Evolutionary conservation across 192 early-diverging fungal genomes (phyloP), one percentile per base, ranked within the genome.

Genomic region (Pilaira anomala): DNA sequence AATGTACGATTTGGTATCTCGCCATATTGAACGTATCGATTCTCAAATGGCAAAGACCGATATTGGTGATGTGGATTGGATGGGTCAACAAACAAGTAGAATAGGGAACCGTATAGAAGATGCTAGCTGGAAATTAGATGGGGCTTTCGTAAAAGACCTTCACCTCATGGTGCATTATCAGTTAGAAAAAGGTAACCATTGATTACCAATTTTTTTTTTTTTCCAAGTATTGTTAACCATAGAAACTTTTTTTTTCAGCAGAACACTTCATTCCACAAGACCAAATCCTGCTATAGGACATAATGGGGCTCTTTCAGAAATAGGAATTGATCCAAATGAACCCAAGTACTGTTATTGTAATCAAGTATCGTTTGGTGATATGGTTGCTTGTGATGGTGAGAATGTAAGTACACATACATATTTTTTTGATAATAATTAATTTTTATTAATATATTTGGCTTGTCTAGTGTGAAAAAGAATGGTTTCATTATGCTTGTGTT

Each of bases 401-500:
- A 75, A 69, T 66, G 73, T 70, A 70, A 85, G 49, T 56, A 5
- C 64, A n/a, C n/a, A n/a, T n/a, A n/a, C n/a, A n/a, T n/a, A n/a
- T n/a, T 61, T 40, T 21, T 7, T 11, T 36, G 24, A 59, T 63
- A 7, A 30, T 24, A 25, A 26, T 44, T 26, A 25, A 46, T 33
- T 51, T 36, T 22, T 7, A 42, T 60, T 46, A 36, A 52, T 62
- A 29, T 65, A 28, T 26, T 39, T 24, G 19, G 28, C 29, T 57
- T 44, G 8, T 46, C 8, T 65, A 70, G 67, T 95, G 93, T 73
- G 83, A 85, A 40, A 82, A 86, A 71, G 92, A 95, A 77, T 95
- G 93, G 93, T 95, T 95, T 74, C 93, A 95, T 67, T 87, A 91
- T 65, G 80, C 70, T 0, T 95, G 93, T 62, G 93, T 94, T 16